Base-by-base conservation (phyloP, 2,329 filamentous ascomycete genomes). In the Ophiostoma australiae region DNA sequence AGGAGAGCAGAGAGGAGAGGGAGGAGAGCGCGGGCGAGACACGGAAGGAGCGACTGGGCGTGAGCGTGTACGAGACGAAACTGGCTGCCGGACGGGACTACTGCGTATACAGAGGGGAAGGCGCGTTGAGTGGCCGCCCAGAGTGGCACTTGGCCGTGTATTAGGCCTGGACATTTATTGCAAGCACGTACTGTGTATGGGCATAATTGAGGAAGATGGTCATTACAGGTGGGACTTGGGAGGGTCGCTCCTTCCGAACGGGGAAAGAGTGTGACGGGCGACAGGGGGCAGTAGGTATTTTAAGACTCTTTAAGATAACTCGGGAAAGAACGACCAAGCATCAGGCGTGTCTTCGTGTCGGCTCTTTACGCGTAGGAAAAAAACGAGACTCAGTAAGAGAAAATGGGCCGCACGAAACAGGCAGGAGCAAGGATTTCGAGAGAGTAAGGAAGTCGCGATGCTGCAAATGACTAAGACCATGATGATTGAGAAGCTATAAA, bases 91-190 rank as follows among this genome's bases (percentile, higher is more conserved):
- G 17, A 48, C 20, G 44, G 44, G 44, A 48, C 39, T 41, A 13
- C 39, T 41, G 15, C n/a, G n/a, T n/a, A 7, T 41, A 39, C 66
- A 67, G 66, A 23, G 66, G 37, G 35, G 4, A 44, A 23, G 23
- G 66, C 66, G 66, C 66, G 66, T 67, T 67, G 37, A 44, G 66
- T 67, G 66, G 66, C 39, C 66, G n/a, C 65, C 37, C 13, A 41
- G 11, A 27, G 66, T 33, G 48, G 41, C 69, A 69, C 71, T 72
- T 69, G 71, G 71, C 67, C 71, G 58, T 33, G 48, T 4, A 58
- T 69, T 70, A 66, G 69, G 69, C 37, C 66, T 48, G 52, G 13
- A n/a, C 52, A 27, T 27, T 27, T 58, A 58, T 58, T 58, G 17
- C 20, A 58, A 33, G 20, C 31, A 20, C 11, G n/a, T 31, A 58